Evolutionary conservation across 495 filamentous ascomycete genomes (phyloP).

Genomic region (Lasiosphaeriaceae sp.): DNA sequence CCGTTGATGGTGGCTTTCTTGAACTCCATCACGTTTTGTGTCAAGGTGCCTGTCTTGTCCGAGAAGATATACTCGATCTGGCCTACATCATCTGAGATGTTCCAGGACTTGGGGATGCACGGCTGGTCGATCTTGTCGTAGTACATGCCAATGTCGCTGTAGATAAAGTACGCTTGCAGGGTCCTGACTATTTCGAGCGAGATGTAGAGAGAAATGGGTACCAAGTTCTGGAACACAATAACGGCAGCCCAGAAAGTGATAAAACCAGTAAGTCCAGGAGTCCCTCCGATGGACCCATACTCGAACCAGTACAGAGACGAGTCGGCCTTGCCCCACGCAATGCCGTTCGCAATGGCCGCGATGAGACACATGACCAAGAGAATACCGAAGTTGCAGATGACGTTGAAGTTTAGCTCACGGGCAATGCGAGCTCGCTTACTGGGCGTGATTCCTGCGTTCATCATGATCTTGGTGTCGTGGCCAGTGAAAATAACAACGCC

Average conservation of each 20-base stretch:
- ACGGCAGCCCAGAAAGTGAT: constrained; percentile 94
- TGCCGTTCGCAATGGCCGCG: constrained; percentile 77
- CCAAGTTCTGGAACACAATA: constrained; percentile 96
- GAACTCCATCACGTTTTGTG: constrained; percentile 99
- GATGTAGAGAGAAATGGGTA: constrained; percentile 97
- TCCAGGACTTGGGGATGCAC: constrained; percentile 98
- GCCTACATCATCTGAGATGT: constrained; percentile 96
- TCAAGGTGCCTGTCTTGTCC: constrained; percentile 97
- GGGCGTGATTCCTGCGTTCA: constrained; percentile 96
- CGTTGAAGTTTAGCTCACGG: constrained; percentile 93
- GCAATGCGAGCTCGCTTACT: constrained; percentile 89
- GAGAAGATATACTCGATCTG: constrained; percentile 99
- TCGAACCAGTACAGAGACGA: constrained; percentile 82
- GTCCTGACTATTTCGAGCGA: constrained; percentile 94
- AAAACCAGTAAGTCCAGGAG: constrained; percentile 75
- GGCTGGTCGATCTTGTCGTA: constrained; percentile 90
- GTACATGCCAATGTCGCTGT: constrained; percentile 93
- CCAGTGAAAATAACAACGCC: constrained; percentile 97
- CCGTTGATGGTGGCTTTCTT: constrained; percentile 97
- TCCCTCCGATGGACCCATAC: constrained; percentile 76
- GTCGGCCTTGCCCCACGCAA: constrained; percentile 69
- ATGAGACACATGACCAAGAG: constrained; percentile 88
- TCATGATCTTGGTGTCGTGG: constrained; percentile 98
- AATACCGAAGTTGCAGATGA: constrained; percentile 93
- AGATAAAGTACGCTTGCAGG: constrained; percentile 93